A percentile compares a stretch with the other conserved stretches of the same genome.
Evolutionary conservation across 331 rosid genomes (phyloP).

Genomic region (Quercus phellos): DNA sequence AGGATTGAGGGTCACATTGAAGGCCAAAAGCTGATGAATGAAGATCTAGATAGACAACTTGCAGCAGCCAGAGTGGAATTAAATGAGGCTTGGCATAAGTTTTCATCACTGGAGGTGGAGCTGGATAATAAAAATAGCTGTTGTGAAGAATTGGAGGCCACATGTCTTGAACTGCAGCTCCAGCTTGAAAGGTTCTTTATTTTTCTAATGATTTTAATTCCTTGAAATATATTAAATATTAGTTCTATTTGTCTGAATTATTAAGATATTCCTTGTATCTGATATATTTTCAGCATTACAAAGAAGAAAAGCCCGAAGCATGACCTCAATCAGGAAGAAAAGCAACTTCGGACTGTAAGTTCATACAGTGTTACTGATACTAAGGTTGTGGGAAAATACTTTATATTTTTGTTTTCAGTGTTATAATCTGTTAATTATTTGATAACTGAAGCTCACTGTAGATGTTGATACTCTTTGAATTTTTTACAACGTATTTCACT

Average conservation of each 20-base stretch:
- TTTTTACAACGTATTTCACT: neutral
- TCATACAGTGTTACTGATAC: conserved; percentile 14
- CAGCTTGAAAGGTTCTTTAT: conserved; percentile 66
- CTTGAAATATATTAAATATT: neutral
- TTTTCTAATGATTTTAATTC: conserved; percentile 1
- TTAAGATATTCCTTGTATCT: conserved; percentile 23
- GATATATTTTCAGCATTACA: conserved; percentile 45
- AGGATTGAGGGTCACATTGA: conserved; percentile 39
- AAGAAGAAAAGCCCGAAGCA: conserved; percentile 30
- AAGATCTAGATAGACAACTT: conserved; percentile 44
- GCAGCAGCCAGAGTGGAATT: conserved; percentile 41
- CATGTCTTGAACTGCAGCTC: conserved; percentile 67
- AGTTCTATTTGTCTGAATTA: conserved; percentile 6
- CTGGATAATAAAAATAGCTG: conserved; percentile 45
- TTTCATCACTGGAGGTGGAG: conserved; percentile 63
- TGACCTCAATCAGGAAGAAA: conserved; percentile 38
- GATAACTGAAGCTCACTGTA: neutral
- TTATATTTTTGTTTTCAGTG: neutral
- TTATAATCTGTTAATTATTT: conserved; percentile 2
- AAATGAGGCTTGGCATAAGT: conserved; percentile 45
- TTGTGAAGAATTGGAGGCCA: conserved; percentile 70
- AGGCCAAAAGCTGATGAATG: conserved; percentile 28
- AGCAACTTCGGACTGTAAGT: conserved; percentile 63
- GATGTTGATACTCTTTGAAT: neutral
- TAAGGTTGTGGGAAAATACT: neutral